Conservation (phyloP, 805 yeast genomes). For the Saccharomycopsis sp. region DNA sequence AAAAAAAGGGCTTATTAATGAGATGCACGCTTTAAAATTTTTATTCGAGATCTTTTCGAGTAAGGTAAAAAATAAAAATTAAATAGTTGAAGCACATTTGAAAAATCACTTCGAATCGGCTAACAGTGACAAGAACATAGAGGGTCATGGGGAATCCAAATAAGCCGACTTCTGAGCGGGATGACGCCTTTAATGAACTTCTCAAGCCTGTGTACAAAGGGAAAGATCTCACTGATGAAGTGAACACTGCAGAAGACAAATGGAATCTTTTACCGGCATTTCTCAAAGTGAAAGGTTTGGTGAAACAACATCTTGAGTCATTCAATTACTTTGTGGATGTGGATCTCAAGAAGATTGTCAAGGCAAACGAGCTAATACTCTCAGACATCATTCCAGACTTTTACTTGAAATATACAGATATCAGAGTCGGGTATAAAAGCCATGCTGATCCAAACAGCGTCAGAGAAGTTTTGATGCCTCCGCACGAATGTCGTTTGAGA, state of each 20-base stretch:
- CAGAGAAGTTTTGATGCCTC: slow-evolving; percentile 63
- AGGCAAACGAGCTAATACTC: slow-evolving; percentile 80
- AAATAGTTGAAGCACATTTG: not conserved
- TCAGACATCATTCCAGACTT: slow-evolving; percentile 97
- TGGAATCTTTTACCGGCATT: slow-evolving; percentile 97
- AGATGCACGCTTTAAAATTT: too few species aligned
- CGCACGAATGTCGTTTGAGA: slow-evolving; percentile 92
- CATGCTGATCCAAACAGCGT: slow-evolving; percentile 13
- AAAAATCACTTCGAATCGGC: not conserved
- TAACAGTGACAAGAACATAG: not conserved
- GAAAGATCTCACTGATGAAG: slow-evolving; percentile 74
- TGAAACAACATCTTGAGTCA: slow-evolving; percentile 96
- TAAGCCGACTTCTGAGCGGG: slow-evolving; percentile 26
- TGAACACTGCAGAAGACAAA: slow-evolving; percentile 87
- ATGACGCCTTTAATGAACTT: slow-evolving; percentile 65
- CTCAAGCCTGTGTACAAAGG: slow-evolving; percentile 80
- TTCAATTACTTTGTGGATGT: slow-evolving; percentile 92
- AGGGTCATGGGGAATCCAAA: not conserved
- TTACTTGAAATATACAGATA: slow-evolving; percentile 85
- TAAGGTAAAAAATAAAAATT: too few species aligned
- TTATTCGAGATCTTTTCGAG: too few species aligned
- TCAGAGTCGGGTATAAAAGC: slow-evolving; percentile 70
- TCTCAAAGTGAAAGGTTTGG: slow-evolving; percentile 88
- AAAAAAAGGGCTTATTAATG: too few species aligned
- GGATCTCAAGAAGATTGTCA: slow-evolving; percentile 84